Evolutionary conservation across 495 filamentous ascomycete species (phyloP).

Genomic region (Xylaria curta): DNA sequence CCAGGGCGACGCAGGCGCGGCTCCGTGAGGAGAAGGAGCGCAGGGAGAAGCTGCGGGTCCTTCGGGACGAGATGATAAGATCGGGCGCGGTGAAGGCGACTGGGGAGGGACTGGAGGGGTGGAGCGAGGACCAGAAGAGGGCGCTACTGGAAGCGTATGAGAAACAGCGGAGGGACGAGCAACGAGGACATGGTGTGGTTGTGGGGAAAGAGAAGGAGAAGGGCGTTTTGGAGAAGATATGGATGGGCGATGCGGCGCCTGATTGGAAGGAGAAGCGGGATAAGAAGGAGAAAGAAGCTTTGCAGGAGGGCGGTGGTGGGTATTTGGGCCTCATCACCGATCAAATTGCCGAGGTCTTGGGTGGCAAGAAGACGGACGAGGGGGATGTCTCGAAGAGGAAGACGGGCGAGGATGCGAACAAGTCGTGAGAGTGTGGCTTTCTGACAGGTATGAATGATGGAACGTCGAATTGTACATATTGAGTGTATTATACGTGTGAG

Average conservation of each 20-base stretch:
- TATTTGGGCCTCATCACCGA: slow-evolving; percentile 83
- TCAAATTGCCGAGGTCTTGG: slow-evolving; percentile 85
- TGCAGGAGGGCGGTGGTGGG: slow-evolving; percentile 75
- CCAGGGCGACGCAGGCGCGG: slow-evolving; percentile 58
- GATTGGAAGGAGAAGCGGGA: slow-evolving; percentile 78
- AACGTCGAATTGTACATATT: slow-evolving; percentile 27
- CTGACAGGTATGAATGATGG: neutral
- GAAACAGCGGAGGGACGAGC: slow-evolving; percentile 30
- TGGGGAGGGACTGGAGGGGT: slow-evolving; percentile 27
- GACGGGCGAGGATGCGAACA: slow-evolving; percentile 41
- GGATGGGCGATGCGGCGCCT: slow-evolving; percentile 68
- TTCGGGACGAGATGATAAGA: slow-evolving; percentile 44
- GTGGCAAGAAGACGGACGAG: slow-evolving; percentile 50
- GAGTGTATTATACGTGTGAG: slow-evolving; percentile 18
- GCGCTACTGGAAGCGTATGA: slow-evolving; percentile 27
- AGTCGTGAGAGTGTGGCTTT: slow-evolving; percentile 23
- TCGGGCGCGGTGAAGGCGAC: slow-evolving; percentile 34
- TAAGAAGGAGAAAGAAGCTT: slow-evolving; percentile 70
- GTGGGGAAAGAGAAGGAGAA: slow-evolving; percentile 44
- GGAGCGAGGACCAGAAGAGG: slow-evolving; percentile 37
- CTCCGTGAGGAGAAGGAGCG: slow-evolving; percentile 54
- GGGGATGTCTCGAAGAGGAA: slow-evolving; percentile 30
- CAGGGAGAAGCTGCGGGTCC: slow-evolving; percentile 41
- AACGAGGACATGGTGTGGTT: neutral
- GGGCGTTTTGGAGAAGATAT: slow-evolving; percentile 59